A percentile compares a stretch with the other conserved stretches of the same genome.
Conservation (phyloP, 805 yeast species). For the Dipodascus geniculatus region DNA sequence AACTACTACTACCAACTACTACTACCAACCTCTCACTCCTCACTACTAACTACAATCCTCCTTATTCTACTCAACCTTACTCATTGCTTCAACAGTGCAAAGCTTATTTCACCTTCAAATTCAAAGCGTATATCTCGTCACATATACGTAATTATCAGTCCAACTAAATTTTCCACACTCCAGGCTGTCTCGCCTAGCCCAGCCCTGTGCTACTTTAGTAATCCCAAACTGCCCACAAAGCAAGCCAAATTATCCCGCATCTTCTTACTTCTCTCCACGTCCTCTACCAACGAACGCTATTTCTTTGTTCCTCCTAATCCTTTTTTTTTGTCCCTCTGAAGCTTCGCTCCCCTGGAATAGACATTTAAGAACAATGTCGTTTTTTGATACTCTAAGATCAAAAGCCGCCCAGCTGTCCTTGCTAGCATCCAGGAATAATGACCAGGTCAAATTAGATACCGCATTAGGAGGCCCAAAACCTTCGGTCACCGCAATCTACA, state of each 20-base stretch:
- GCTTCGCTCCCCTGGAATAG: neutral
- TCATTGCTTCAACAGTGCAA: too few relatives aligned
- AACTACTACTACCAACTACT: too few relatives aligned
- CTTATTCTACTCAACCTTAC: too few relatives aligned
- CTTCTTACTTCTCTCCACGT: neutral
- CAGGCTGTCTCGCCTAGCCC: too few relatives aligned
- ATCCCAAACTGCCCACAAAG: neutral
- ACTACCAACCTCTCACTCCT: too few relatives aligned
- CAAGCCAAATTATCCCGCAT: neutral
- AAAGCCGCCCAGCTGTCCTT: constrained; percentile 35
- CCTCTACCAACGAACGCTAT: too few relatives aligned
- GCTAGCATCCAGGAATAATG: constrained; percentile 24
- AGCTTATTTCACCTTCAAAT: too few relatives aligned
- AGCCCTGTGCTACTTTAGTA: neutral
- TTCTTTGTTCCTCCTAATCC: too few relatives aligned
- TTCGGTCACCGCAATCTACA: constrained; percentile 14
- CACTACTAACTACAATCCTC: too few relatives aligned
- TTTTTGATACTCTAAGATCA: constrained; percentile 33
- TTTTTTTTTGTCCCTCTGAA: too few relatives aligned
- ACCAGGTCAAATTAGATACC: constrained; percentile 1
- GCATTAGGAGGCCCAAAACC: constrained; percentile 6
- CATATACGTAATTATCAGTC: neutral
- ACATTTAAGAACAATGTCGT: constrained; percentile 30
- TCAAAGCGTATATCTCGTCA: too few relatives aligned
- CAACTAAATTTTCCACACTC: neutral